Base-by-base conservation (phyloP, 2,329 filamentous ascomycete genomes). In the Grosmannia serpens region DNA sequence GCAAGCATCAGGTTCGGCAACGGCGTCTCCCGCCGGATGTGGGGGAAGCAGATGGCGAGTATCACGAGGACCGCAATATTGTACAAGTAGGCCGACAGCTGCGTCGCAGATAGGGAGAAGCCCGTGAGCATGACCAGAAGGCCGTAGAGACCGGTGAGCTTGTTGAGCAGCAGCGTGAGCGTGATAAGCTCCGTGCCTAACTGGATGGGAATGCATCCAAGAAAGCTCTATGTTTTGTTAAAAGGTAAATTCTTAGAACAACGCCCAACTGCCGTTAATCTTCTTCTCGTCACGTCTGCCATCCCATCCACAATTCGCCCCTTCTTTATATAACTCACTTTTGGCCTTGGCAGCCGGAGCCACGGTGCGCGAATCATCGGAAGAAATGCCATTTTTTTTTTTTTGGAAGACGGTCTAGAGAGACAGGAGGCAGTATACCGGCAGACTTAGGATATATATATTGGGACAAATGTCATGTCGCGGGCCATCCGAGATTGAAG, bases 51-150 rank as follows among this genome's bases (percentile, higher is more conserved):
- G 66, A 84, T 81, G 56, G 82, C 77, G 64, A 89, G 81, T 52
- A 87, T 73, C 63, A 79, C 76, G 63, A 96, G 83, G 31, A 88
- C 81, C 62, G 82, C 66, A 61, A 94, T 79, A 29, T 88, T 94
- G 78, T 95, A 95, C 54, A 95, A 79, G 77, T 96, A 96, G 79
- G 95, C 94, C 59, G 87, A 88, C 59, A 96, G 80, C 72, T 96
- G 92, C 27, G 94, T 80, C 33, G 85, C 79, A 57, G 89, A 91
- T 62, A 96, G 83, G 65, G 86, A 78, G 72, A 89, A 91, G 69
- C 92, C 92, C 27, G 91, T 95, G 63, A 96, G 77, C 65, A 96
- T 82, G 60, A 91, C 91, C 65, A 96, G 85, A 50, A 96, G 79
- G 64, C 91, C 91, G 73, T 95, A 96, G 65, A 96, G 78, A 59